A percentile compares a stretch with the other conserved stretches of the same genome.
phyloP scores from a whole-genome alignment of 2,329 filamentous ascomycete genomes.

The Macroventuria anomochaeta region DNA sequence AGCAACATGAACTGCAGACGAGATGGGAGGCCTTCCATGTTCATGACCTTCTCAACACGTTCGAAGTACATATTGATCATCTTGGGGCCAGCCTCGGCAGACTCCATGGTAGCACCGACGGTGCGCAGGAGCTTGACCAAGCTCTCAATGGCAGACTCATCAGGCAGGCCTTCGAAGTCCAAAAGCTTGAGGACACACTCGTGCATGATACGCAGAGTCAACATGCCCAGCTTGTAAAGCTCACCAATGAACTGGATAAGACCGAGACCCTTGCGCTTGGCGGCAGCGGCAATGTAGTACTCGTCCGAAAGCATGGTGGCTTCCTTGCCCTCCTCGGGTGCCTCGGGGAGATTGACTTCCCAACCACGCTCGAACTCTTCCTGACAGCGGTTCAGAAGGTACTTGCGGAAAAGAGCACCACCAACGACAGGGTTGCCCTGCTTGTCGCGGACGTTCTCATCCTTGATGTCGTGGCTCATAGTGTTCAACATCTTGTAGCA shows the following conservation, averaged over 20 bases:
- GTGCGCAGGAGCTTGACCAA: conserved; percentile 91
- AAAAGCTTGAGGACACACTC: conserved; percentile 97
- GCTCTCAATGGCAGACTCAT: conserved; percentile 96
- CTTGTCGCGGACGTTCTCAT: conserved; percentile 94
- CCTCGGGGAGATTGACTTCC: conserved; percentile 83
- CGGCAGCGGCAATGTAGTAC: conserved; percentile 91
- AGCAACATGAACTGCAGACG: conserved; percentile 96
- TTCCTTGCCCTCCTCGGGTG: conserved; percentile 82
- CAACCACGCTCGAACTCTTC: conserved; percentile 98
- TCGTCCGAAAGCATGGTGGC: conserved; percentile 89
- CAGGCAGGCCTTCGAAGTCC: conserved; percentile 90
- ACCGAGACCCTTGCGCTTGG: conserved; percentile 96
- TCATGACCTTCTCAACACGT: conserved; percentile 82
- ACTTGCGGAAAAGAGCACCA: conserved; percentile 96
- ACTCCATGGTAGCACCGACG: conserved; percentile 86
- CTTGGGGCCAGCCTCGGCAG: conserved; percentile 75
- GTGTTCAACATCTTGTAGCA: conserved; percentile 95
- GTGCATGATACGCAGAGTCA: conserved; percentile 99
- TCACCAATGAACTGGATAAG: conserved; percentile 99
- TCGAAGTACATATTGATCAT: conserved; percentile 95
- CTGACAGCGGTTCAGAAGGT: conserved; percentile 96
- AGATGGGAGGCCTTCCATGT: conserved; percentile 77
- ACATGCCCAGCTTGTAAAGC: conserved; percentile 97
- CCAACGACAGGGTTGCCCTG: conserved; percentile 86
- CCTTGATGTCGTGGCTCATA: conserved; percentile 83